A percentile compares a stretch with the other conserved stretches of the same genome.
Conservation (phyloP, 768 basidiomycete species). For the Pleurotus cornucopiae region DNA sequence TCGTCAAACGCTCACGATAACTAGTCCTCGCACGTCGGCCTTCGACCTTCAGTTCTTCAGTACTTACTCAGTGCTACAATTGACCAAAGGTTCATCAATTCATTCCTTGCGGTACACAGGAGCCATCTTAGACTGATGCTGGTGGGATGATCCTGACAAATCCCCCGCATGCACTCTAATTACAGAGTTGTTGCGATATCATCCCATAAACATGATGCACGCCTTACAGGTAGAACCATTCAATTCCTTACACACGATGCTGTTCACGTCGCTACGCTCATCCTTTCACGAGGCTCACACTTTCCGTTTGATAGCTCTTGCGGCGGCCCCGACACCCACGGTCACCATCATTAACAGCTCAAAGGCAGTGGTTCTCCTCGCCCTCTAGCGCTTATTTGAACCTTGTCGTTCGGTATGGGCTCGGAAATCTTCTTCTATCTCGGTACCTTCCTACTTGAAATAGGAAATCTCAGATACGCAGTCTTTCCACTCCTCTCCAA, state of each 20-base stretch:
- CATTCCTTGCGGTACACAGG: not conserved
- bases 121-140: not conserved
- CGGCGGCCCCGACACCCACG: slow-evolving; percentile 6
- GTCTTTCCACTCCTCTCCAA: not conserved
- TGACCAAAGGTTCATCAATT: too few species aligned
- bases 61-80: too few species aligned
- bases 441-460: not conserved
- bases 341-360: not conserved
- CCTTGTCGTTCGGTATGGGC: slow-evolving; percentile 1
- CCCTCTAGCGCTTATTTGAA: not conserved
- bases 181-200: not conserved
- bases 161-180: not conserved
- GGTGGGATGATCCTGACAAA: not conserved
- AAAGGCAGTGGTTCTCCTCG: not conserved
- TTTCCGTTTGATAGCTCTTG: not conserved
- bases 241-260: not conserved
- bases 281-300: not conserved
- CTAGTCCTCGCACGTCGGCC: too few species aligned
- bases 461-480: not conserved
- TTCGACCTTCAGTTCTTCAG: too few species aligned
- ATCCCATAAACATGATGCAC: not conserved
- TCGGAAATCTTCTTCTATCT: not conserved
- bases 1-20: too few species aligned
- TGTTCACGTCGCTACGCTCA: not conserved
- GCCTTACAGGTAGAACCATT: not conserved